These are phyloP conservation scores for Chlorella sp. DNA, from an alignment of 139 green algal species.

Conservation along the genomic window DNA sequence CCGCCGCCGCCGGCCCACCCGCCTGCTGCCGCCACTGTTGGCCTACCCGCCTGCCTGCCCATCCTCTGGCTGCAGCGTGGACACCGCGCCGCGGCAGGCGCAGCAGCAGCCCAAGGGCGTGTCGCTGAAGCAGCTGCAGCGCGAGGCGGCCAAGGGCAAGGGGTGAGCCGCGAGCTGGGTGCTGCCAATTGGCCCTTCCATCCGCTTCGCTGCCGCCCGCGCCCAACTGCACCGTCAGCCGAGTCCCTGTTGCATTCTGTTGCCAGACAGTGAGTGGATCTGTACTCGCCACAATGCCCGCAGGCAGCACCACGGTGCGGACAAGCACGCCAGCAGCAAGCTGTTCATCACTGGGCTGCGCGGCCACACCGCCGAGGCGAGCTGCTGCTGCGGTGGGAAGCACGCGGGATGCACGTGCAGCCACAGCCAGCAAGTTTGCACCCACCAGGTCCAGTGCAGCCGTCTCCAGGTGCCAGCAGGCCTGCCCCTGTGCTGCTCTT, in stretches of 20 bases:
- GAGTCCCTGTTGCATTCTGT: too few species aligned
- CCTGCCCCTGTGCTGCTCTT: not conserved
- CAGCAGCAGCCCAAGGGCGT: conserved; percentile 16
- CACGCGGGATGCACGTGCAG: too few species aligned
- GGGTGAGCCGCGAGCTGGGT: conserved; percentile 1
- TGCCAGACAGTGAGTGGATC: too few species aligned
- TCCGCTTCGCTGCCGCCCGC: too few species aligned
- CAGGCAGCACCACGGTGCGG: not conserved
- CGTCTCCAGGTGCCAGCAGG: not conserved
- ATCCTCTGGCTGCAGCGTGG: not conserved
- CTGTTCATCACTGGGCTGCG: conserved; percentile 33
- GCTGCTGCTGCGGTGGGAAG: too few species aligned
- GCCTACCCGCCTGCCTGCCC: not conserved
- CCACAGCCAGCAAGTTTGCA: not conserved
- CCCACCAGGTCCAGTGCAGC: not conserved
- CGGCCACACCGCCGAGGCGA: conserved; percentile 25
- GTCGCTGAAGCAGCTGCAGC: conserved; percentile 20
- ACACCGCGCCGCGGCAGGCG: not conserved
- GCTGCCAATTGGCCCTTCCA: not conserved
- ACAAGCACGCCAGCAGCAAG: conserved; percentile 21
- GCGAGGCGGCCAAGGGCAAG: conserved; percentile 24
- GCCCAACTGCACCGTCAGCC: too few species aligned
- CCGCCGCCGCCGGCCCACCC: not conserved
- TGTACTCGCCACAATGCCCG: too few species aligned
- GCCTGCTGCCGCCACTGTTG: not conserved